Conservation (phyloP, 2,329 filamentous ascomycete genomes). For the Cercospora sesami region DNA sequence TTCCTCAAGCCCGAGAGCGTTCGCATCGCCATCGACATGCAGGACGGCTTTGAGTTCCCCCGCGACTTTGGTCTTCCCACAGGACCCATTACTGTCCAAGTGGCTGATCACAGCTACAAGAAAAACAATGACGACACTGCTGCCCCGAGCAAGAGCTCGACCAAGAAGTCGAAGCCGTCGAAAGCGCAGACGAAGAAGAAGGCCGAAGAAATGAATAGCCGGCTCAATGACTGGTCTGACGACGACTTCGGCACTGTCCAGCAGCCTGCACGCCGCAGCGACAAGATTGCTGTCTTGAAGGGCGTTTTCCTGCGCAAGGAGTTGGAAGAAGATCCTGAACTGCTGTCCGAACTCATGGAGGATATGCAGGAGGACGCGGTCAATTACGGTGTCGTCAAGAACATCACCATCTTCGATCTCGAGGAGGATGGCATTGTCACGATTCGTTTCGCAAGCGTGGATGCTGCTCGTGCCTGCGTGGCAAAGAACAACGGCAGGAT, state of each 20-base stretch:
- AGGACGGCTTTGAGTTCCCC: constrained; percentile 77
- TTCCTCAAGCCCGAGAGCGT: constrained; percentile 97
- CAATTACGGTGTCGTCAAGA: constrained; percentile 84
- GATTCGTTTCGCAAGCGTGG: constrained; percentile 73
- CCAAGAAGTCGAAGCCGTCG: constrained; percentile 42
- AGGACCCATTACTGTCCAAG: constrained; percentile 59
- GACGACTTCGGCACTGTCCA: constrained; percentile 66
- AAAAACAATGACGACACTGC: constrained; percentile 66
- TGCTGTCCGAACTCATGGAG: constrained; percentile 87
- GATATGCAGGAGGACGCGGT: constrained; percentile 88
- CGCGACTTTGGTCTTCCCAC: constrained; percentile 63
- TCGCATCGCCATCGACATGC: constrained; percentile 73
- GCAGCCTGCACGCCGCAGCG: constrained; percentile 59
- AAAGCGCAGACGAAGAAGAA: constrained; percentile 82
- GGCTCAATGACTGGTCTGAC: constrained; percentile 91
- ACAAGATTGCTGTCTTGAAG: constrained; percentile 82
- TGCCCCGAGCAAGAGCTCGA: constrained; percentile 36
- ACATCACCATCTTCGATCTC: constrained; percentile 84
- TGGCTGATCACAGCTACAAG: constrained; percentile 89
- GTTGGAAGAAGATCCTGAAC: constrained; percentile 79
- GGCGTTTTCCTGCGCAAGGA: constrained; percentile 90
- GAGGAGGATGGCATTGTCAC: constrained; percentile 83
- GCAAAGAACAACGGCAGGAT: constrained; percentile 70
- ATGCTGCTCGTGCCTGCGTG: constrained; percentile 72
- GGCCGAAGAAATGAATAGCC: constrained; percentile 83